A percentile compares a stretch with the other conserved stretches of the same genome.
These are phyloP conservation scores for Trypanosomatidae sp. DNA, from an alignment of 208 protist genomes.

Conservation along the genomic window DNA sequence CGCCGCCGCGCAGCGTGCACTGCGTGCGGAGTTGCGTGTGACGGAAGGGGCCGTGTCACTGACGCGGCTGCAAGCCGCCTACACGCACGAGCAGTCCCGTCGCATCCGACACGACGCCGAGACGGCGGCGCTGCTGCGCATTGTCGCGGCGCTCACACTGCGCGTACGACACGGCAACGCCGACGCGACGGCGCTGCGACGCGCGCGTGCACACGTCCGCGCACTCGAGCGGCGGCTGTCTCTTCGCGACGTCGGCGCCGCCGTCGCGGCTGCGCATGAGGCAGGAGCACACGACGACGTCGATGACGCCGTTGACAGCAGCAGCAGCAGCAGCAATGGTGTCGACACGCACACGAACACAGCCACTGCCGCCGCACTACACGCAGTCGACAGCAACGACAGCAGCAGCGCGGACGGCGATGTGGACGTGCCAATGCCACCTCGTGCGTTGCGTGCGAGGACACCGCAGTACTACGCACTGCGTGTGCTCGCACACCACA, in stretches of 20 bases:
- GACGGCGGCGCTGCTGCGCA: constrained; percentile 39
- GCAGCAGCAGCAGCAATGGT: too few relatives aligned
- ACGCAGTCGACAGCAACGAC: constrained; percentile 2
- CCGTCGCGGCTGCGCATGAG: constrained; percentile 16
- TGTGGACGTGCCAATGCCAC: too few relatives aligned
- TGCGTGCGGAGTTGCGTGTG: constrained; percentile 23
- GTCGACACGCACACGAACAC: too few relatives aligned
- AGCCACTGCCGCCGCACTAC: too few relatives aligned
- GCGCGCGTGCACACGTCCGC: background rate
- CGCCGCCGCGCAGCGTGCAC: constrained; percentile 10
- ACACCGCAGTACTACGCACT: constrained; percentile 73
- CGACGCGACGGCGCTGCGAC: too few relatives aligned
- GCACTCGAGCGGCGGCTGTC: background rate
- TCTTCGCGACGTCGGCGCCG: constrained; percentile 16
- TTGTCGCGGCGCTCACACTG: constrained; percentile 37
- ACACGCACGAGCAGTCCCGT: constrained; percentile 22
- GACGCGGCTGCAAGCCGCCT: constrained; percentile 30
- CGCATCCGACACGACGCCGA: constrained; percentile 28
- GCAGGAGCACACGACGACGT: too few relatives aligned
- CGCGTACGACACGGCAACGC: background rate
- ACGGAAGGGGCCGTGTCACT: constrained; percentile 21
- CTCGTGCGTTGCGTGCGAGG: too few relatives aligned
- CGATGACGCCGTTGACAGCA: too few relatives aligned
- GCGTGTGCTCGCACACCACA: constrained; percentile 45
- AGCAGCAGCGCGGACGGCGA: too few relatives aligned